Base-by-base conservation (phyloP, 768 basidiomycete genomes). In the Inosperma sp. region DNA sequence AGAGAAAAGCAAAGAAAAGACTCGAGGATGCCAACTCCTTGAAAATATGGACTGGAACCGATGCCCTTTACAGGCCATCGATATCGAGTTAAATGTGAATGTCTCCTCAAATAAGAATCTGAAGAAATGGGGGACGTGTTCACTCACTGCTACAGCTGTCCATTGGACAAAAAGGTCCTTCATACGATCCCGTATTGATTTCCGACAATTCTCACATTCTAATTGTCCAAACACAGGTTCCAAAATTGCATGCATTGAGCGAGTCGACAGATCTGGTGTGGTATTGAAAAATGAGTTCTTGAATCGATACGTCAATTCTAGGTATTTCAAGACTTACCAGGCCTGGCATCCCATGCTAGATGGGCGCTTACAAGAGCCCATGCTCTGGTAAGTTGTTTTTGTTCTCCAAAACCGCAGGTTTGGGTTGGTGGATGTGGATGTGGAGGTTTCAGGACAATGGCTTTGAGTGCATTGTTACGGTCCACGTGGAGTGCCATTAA, bases 401-500 rank as follows among this genome's bases (percentile, higher is more conserved):
- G 68, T 10, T 63, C 57, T 4, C 30, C 40, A 26, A 59, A 64
- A 16, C 50, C 55, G 49, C 68, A 69, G 5, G 55, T 31, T 17
- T 35, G 48, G n/a, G 59, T 63, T 4, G 59, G 50, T 0, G 64
- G 43, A 48, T 67, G 67, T 2, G 57, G 61, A 23, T 45, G 42
- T 2, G 64, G 63, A 14, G 63, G 59, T 19, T 35, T 31, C n/a
- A 63, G 26, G 9, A 66, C 49, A 62, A 61, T 56, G 2, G 22
- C 23, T 49, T 69, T 73, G 39, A 76, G 65, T 9, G 68, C 66
- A 5, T 64, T 59, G 31, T 64, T 61, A 22, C 76, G 65, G 21
- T 58, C 59, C 22, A 66, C 50, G 40, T 74, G 72, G 7, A 78
- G 66, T 36, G 67, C 59, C 53, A 73, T 58, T 21, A 78, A 63